Percentiles rank a stretch among this genome's conserved stretches.
Evolutionary conservation across 106 monocot species (phyloP).

Genomic region (Phalaenopsis aphrodite): DNA sequence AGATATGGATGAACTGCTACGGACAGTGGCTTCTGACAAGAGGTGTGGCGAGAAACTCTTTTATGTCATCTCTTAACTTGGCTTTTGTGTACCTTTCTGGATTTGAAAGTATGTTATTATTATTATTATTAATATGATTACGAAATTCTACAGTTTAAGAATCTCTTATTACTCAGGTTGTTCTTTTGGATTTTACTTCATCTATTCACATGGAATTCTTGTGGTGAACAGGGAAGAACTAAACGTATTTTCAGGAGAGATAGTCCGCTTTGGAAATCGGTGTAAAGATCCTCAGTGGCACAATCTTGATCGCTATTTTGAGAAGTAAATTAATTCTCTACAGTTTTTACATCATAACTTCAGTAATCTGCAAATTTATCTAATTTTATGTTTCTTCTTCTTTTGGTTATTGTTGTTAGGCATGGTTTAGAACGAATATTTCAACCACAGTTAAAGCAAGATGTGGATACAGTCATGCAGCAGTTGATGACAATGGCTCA

Average conservation of each 20-base stretch:
- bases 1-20: conserved; percentile 74
- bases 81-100: too few species aligned
- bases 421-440: conserved; percentile 39
- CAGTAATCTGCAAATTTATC: background rate
- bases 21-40: conserved; percentile 76
- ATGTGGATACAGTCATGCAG: conserved; percentile 43
- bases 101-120: too few species aligned
- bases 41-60: conserved; percentile 29
- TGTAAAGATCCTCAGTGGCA: conserved; percentile 94
- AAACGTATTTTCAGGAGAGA: conserved; percentile 72
- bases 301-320: conserved; percentile 81
- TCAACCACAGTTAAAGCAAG: conserved; percentile 48
- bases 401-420: conserved; percentile 16
- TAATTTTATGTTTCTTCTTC: background rate
- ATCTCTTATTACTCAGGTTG: background rate
- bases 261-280: conserved; percentile 78
- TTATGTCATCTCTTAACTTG: too few species aligned
- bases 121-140: too few species aligned
- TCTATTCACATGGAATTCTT: background rate
- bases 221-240: conserved; percentile 70
- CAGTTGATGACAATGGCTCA: conserved; percentile 50
- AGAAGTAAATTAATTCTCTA: conserved; percentile 40
- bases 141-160: background rate
- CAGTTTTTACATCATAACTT: background rate
- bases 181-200: background rate